Evolutionary conservation across 2,329 filamentous ascomycete genomes (phyloP).

Genomic region (Curvularia sp.): DNA sequence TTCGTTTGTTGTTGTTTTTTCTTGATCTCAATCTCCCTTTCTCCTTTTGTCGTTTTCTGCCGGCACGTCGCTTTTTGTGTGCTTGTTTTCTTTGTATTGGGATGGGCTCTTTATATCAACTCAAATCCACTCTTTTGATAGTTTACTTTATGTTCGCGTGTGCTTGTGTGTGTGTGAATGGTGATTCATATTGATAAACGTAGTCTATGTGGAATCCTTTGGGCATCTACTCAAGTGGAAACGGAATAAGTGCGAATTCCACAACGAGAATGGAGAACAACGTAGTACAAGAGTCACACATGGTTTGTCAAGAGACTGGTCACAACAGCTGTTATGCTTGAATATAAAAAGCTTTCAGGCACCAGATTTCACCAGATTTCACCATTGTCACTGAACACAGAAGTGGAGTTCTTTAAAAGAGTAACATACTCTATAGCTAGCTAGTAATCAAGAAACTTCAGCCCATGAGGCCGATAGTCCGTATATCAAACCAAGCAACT

Average conservation of each 20-base stretch:
- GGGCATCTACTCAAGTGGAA: background rate
- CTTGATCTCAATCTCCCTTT: background rate
- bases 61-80: background rate
- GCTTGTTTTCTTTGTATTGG: background rate
- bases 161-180: background rate
- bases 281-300: background rate
- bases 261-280: background rate
- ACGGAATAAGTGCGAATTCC: no score
- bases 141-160: background rate
- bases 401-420: background rate
- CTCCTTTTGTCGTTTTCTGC: background rate
- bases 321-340: background rate
- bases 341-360: background rate
- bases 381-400: no score
- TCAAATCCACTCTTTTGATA: background rate
- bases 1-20: background rate
- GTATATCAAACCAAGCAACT: conserved; percentile 18
- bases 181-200: no score
- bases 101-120: background rate
- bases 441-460: conserved; percentile 15
- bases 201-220: background rate
- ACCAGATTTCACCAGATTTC: background rate
- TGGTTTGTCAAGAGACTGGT: background rate
- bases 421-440: conserved; percentile 23
- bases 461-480: conserved; percentile 11